Base-by-base conservation (phyloP, 768 basidiomycete genomes). In the Leccinum incarnatum region DNA sequence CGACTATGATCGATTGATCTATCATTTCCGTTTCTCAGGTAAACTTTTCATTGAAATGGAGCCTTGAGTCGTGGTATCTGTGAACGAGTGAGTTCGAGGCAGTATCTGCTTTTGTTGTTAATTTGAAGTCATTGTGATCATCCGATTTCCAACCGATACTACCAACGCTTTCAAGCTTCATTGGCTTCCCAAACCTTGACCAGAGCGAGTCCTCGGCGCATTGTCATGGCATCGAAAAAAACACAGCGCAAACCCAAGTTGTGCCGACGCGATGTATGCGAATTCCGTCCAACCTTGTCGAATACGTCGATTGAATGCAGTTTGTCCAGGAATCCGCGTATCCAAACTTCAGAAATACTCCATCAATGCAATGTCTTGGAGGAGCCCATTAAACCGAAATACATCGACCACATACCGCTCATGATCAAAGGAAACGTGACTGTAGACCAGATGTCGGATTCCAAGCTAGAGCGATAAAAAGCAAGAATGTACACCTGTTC, bases 281-380 rank as follows among this genome's bases (percentile, higher is more conserved):
- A 34, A 27, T 51, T 51, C 36, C 4, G 48, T 5, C 37, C 50
- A 34, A 34, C 12, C 56, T 23, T 51, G 40, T 49, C 48, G 17
- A 34, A 40, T 37, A 12, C 5, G 32, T 34, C 4, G 12, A 34
- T 46, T 29, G 30, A 19, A 63, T 36, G 6, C 37, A 5, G 17
- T 59, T 30, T 51, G 11, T 51, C 32, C 61, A 94, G 93, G 93
- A 97, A n/a, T 96, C 95, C 88, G 97, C 62, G 97, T 97, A 54
- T 98, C 95, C 6, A 96, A 98, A 76, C 83, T 99, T 23, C 97
- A 99, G 72, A 98, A 99, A 72, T 99, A 98, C 78, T 98, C 98
- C 76, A 98, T 96, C n/a, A n/a, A n/a, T n/a, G n/a, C 53, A 98
- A 98, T 75, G 93, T 98, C 7, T 82, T 98, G n/a, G 97, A 98